Evolutionary conservation across 352 stramenopile genomes (phyloP).

Genomic region (Globisporangium nunn): DNA sequence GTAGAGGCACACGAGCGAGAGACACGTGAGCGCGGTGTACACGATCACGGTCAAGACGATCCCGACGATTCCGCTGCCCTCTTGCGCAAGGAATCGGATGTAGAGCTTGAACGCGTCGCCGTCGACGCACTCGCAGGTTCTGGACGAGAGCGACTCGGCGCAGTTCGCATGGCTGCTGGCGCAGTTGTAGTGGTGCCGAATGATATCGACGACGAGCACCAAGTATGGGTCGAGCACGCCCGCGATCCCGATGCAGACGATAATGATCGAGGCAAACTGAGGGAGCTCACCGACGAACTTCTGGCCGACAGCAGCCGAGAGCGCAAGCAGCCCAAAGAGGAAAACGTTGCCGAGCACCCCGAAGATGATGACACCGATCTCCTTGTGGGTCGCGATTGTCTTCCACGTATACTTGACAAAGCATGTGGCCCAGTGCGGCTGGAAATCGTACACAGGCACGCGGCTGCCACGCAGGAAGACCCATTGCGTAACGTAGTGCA

Average conservation of each 20-base stretch:
- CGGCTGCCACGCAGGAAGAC: constrained; percentile 57
- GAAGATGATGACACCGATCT: constrained; percentile 65
- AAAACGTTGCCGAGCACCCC: constrained; percentile 46
- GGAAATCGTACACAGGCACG: constrained; percentile 79
- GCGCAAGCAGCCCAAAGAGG: constrained; percentile 43
- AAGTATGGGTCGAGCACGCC: constrained; percentile 77
- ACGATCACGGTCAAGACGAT: constrained; percentile 71
- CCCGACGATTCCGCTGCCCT: constrained; percentile 78
- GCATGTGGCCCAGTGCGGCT: constrained; percentile 51
- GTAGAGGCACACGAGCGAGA: constrained; percentile 55
- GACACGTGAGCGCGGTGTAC: constrained; percentile 52
- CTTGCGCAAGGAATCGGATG: constrained; percentile 55
- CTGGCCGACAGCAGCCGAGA: constrained; percentile 30
- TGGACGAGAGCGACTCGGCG: constrained; percentile 28
- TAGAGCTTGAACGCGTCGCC: constrained; percentile 90
- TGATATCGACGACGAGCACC: constrained; percentile 72
- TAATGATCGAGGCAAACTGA: constrained; percentile 64
- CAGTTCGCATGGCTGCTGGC: constrained; percentile 26
- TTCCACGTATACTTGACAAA: constrained; percentile 83
- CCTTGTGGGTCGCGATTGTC: constrained; percentile 45
- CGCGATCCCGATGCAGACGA: constrained; percentile 68
- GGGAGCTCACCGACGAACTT: constrained; percentile 56
- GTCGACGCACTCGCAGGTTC: constrained; percentile 52
- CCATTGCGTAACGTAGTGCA: constrained; percentile 87
- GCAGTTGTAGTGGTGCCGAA: constrained; percentile 76